Conservation (phyloP, 805 yeast genomes). For the Komagataella pseudopastoris region DNA sequence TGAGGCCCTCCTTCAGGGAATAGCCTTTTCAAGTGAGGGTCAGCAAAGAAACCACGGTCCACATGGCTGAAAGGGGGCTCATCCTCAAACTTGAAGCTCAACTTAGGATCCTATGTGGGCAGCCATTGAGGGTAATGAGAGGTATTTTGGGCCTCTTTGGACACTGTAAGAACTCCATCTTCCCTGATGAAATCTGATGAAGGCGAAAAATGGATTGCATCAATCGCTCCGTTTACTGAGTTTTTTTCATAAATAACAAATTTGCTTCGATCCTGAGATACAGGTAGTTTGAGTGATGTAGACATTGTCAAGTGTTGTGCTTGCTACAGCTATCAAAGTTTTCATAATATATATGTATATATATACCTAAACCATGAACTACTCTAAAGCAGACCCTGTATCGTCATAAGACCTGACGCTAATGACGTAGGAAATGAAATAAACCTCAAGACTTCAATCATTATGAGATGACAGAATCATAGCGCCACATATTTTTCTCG, state of each 20-base stretch:
- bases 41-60: slow-evolving; percentile 55
- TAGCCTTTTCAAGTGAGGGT: slow-evolving; percentile 35
- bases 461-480: too few relatives aligned
- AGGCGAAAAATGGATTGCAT: slow-evolving; percentile 31
- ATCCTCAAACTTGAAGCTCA: slow-evolving; percentile 23
- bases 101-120: slow-evolving; percentile 53
- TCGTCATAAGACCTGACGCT: background rate
- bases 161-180: slow-evolving; percentile 32
- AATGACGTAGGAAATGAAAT: background rate
- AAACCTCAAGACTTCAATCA: too few relatives aligned
- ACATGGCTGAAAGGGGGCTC: slow-evolving; percentile 32
- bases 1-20: slow-evolving; percentile 18
- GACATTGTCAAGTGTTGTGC: background rate
- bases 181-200: slow-evolving; percentile 33
- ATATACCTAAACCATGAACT: too few relatives aligned
- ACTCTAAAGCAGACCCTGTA: background rate
- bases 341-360: too few relatives aligned
- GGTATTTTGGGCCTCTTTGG: slow-evolving; percentile 23
- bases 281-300: background rate
- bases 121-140: slow-evolving; percentile 39
- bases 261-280: background rate
- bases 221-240: background rate
- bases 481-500: background rate
- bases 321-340: background rate
- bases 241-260: background rate